Percentiles rank a stretch among this genome's conserved stretches.
These are phyloP conservation scores for Microcera coccophila DNA, from an alignment of 2,329 filamentous ascomycete genomes.

Conservation along the genomic window DNA sequence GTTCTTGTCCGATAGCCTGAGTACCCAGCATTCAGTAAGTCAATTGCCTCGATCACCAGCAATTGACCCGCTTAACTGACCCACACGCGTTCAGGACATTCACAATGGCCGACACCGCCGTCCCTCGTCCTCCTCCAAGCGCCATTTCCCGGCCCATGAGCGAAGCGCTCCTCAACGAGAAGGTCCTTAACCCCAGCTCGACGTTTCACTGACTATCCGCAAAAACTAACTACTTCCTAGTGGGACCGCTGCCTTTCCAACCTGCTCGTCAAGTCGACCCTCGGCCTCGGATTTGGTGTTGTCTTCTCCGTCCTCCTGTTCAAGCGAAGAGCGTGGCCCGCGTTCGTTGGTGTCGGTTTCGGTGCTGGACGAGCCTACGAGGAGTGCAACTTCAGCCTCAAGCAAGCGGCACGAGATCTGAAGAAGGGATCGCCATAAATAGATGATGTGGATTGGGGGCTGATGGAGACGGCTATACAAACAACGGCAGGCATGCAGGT, in stretches of 20 bases:
- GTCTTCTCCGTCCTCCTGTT: slow-evolving; percentile 98
- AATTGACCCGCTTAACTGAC: slow-evolving; percentile 17
- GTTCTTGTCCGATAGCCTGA: slow-evolving; percentile 19
- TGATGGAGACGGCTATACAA: slow-evolving; percentile 21
- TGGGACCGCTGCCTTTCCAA: slow-evolving; percentile 99
- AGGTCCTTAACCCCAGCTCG: slow-evolving; percentile 56
- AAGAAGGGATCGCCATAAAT: slow-evolving; percentile 47
- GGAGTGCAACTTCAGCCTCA: slow-evolving; percentile 85
- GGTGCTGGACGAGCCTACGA: slow-evolving; percentile 96
- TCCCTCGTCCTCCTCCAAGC: slow-evolving; percentile 50
- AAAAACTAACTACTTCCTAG: slow-evolving; percentile 45
- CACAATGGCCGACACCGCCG: slow-evolving; percentile 53
- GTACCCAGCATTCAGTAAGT: slow-evolving; percentile 19
- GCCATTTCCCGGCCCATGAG: slow-evolving; percentile 81
- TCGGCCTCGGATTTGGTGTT: slow-evolving; percentile 94
- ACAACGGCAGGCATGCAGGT: slow-evolving; percentile 14
- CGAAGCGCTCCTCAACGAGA: slow-evolving; percentile 97
- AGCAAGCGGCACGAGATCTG: slow-evolving; percentile 56
- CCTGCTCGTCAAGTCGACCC: slow-evolving; percentile 90
- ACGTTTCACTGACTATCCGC: background rate
- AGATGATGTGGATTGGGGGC: slow-evolving; percentile 2
- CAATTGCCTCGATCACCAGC: slow-evolving; percentile 15
- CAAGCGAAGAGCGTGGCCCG: slow-evolving; percentile 96
- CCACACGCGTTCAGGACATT: slow-evolving; percentile 8
- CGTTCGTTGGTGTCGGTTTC: slow-evolving; percentile 91